phyloP scores from a whole-genome alignment of 352 stramenopile genomes.

The Elongisporangium senticosum region DNA sequence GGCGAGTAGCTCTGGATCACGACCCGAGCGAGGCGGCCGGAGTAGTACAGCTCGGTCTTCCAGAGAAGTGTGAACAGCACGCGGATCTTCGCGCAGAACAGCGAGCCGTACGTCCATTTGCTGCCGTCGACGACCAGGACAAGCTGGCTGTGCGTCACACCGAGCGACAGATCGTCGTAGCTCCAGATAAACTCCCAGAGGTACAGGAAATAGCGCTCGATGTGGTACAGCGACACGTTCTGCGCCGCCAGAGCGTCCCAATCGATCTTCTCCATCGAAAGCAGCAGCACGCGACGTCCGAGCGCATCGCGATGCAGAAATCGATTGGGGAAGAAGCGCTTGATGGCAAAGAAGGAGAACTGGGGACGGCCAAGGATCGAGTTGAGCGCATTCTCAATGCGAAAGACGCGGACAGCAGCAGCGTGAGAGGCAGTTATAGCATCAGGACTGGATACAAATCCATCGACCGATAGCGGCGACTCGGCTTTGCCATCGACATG shows the following conservation, averaged over 20 bases:
- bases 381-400: constrained; percentile 32
- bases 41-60: constrained; percentile 21
- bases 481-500: background rate
- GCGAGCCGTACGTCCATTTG: constrained; percentile 18
- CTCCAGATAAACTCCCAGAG: constrained; percentile 49
- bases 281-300: constrained; percentile 18
- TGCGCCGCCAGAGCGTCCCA: constrained; percentile 12
- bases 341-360: constrained; percentile 31
- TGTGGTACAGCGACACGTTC: constrained; percentile 23
- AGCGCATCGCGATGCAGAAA: constrained; percentile 20
- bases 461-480: background rate
- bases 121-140: constrained; percentile 25
- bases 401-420: constrained; percentile 21
- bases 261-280: constrained; percentile 16
- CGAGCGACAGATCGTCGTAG: constrained; percentile 27
- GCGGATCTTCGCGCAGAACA: constrained; percentile 18
- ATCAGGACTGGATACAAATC: background rate
- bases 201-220: constrained; percentile 32
- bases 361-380: constrained; percentile 25
- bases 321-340: constrained; percentile 20
- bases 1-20: constrained; percentile 11
- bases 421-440: background rate
- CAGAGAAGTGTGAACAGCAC: constrained; percentile 19
- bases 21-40: constrained; percentile 16
- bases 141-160: constrained; percentile 20